Conservation (phyloP, 2,329 filamentous ascomycete species). For the Fusarium nisikadoi region DNA sequence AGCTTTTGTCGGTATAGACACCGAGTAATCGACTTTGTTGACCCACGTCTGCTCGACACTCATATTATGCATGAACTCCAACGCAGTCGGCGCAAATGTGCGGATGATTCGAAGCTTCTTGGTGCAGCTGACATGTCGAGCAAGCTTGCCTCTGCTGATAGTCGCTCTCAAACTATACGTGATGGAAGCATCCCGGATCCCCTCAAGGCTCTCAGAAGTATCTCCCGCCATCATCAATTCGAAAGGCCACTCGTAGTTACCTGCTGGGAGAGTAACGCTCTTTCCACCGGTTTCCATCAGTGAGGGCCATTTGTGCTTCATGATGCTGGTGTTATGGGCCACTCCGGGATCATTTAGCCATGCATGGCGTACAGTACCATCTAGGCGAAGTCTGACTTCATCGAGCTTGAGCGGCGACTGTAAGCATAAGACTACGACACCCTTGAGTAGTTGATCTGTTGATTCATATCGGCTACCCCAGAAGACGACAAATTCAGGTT, state of each 20-base stretch:
- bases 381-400: conserved; percentile 75
- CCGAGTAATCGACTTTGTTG: conserved; percentile 95
- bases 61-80: conserved; percentile 86
- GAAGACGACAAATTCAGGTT: conserved; percentile 81
- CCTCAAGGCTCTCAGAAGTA: conserved; percentile 88
- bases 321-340: conserved; percentile 66
- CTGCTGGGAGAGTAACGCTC: conserved; percentile 68
- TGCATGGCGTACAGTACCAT: conserved; percentile 72
- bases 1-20: conserved; percentile 90
- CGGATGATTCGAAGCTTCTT: conserved; percentile 81
- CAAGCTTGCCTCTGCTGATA: conserved; percentile 84
- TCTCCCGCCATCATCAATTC: conserved; percentile 75
- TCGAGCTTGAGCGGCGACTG: conserved; percentile 75
- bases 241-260: conserved; percentile 87
- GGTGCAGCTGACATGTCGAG: conserved; percentile 82
- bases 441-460: conserved; percentile 77
- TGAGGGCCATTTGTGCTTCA: conserved; percentile 73
- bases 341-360: conserved; percentile 64
- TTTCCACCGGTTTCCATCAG: conserved; percentile 66
- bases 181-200: conserved; percentile 84
- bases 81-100: conserved; percentile 76
- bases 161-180: conserved; percentile 91
- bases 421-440: conserved; percentile 77
- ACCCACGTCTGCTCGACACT: conserved; percentile 96
- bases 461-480: conserved; percentile 79